Conservation (phyloP, 441 rosid genomes). For the Euphorbia celastroides region DNA sequence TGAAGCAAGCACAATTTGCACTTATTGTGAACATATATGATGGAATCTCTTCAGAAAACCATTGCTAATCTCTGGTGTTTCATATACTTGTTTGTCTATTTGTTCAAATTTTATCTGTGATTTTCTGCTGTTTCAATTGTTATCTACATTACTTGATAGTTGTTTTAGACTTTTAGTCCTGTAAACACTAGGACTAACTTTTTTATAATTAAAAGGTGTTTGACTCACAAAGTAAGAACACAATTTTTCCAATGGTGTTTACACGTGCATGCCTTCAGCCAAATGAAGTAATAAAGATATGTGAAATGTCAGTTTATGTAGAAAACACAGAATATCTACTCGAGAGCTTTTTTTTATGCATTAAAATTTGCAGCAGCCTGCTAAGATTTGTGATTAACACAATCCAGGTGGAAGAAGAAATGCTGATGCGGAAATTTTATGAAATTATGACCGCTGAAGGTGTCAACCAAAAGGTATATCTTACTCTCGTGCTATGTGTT, state of each 20-base stretch:
- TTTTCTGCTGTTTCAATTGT: background rate
- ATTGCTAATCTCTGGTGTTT: background rate
- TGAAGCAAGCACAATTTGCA: background rate
- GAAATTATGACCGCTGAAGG: conserved; percentile 49
- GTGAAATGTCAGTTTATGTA: background rate
- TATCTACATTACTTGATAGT: too few species aligned
- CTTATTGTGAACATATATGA: background rate
- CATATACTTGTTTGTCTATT: too few species aligned
- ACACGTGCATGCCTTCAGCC: background rate
- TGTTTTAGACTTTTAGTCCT: background rate
- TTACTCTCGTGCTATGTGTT: background rate
- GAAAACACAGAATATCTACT: background rate
- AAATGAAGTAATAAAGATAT: background rate
- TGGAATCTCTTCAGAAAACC: background rate
- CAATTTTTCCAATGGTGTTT: background rate
- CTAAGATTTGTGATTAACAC: too few species aligned
- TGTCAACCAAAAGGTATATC: conserved; percentile 41
- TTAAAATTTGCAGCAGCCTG: background rate
- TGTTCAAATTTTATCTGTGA: background rate
- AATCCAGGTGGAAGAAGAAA: conserved; percentile 66
- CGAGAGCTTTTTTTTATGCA: background rate
- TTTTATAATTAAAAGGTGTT: background rate
- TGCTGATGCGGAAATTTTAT: conserved; percentile 69
- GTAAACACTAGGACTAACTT: background rate
- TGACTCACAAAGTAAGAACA: background rate